A percentile compares a stretch with the other conserved stretches of the same genome.
These are phyloP conservation scores for Echium plantagineum DNA, from an alignment of 257 asterid species.

Conservation along the genomic window DNA sequence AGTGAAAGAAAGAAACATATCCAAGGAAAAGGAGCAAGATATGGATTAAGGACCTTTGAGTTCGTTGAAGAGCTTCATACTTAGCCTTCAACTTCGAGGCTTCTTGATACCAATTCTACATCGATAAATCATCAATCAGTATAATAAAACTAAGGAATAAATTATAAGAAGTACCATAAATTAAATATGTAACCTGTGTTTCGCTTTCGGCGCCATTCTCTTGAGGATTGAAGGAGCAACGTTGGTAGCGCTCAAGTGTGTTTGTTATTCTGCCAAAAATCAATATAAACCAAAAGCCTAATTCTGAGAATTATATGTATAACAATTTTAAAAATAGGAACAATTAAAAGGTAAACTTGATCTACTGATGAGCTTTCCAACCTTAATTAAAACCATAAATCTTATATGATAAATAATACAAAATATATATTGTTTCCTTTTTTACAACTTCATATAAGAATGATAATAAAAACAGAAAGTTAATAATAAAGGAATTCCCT, in stretches of 20 bases:
- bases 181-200: slow-evolving; percentile 38
- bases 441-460: too few relatives aligned
- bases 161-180: neutral
- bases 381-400: too few relatives aligned
- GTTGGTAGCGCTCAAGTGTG: slow-evolving; percentile 86
- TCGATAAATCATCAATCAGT: neutral
- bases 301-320: too few relatives aligned
- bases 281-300: neutral
- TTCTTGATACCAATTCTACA: slow-evolving; percentile 85
- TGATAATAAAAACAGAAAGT: too few relatives aligned
- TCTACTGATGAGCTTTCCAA: too few relatives aligned
- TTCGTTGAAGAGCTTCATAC: slow-evolving; percentile 75
- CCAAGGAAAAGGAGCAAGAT: slow-evolving; percentile 9
- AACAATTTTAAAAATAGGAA: too few relatives aligned
- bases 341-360: too few relatives aligned
- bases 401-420: too few relatives aligned
- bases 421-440: too few relatives aligned
- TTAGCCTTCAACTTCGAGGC: slow-evolving; percentile 67
- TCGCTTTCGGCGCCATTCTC: slow-evolving; percentile 47
- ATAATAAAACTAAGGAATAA: too few relatives aligned
- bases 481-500: too few relatives aligned
- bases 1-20: neutral
- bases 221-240: slow-evolving; percentile 54
- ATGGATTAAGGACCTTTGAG: slow-evolving; percentile 56
- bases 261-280: slow-evolving; percentile 31